Percentiles rank a stretch among this genome's conserved stretches.
Evolutionary conservation across 805 yeast genomes (phyloP).

Genomic region (Candida tammaniensis): DNA sequence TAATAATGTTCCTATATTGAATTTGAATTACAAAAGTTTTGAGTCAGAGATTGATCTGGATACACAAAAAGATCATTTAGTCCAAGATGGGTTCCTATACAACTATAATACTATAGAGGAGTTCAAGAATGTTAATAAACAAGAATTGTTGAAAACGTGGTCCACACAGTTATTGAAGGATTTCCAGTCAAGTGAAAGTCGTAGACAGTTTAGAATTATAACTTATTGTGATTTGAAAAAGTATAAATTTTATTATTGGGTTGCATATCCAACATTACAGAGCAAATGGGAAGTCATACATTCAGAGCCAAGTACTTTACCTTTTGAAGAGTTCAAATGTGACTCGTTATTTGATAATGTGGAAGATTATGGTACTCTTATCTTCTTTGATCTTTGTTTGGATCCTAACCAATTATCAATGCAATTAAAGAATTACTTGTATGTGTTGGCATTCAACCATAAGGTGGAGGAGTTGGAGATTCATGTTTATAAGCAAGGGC

Average conservation of each 20-base stretch:
- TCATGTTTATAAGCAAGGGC: slow-evolving; percentile 22
- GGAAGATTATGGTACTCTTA: slow-evolving; percentile 23
- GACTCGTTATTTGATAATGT: slow-evolving; percentile 30
- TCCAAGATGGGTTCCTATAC: slow-evolving; percentile 32
- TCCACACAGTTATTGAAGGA: slow-evolving; percentile 22
- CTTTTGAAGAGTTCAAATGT: slow-evolving; percentile 16
- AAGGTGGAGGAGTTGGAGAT: slow-evolving; percentile 16
- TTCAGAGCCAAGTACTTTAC: background rate
- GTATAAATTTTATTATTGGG: slow-evolving; percentile 88
- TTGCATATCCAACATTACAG: slow-evolving; percentile 65
- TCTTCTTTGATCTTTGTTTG: slow-evolving; percentile 32
- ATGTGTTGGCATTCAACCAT: slow-evolving; percentile 36
- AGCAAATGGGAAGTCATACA: slow-evolving; percentile 5
- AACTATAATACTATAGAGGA: slow-evolving; percentile 86
- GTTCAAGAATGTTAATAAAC: slow-evolving; percentile 70
- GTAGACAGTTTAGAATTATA: slow-evolving; percentile 35
- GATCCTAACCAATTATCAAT: slow-evolving; percentile 42
- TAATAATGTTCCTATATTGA: slow-evolving; percentile 32
- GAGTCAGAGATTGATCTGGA: slow-evolving; percentile 6
- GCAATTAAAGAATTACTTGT: slow-evolving; percentile 57
- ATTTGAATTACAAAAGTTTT: slow-evolving; percentile 34
- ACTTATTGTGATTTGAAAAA: slow-evolving; percentile 88
- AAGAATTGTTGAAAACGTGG: slow-evolving; percentile 46
- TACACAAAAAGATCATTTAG: slow-evolving; percentile 14
- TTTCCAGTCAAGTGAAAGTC: slow-evolving; percentile 30